phyloP scores from a whole-genome alignment of 108 stramenopile genomes.

The Pseudonitzschia pungens region DNA sequence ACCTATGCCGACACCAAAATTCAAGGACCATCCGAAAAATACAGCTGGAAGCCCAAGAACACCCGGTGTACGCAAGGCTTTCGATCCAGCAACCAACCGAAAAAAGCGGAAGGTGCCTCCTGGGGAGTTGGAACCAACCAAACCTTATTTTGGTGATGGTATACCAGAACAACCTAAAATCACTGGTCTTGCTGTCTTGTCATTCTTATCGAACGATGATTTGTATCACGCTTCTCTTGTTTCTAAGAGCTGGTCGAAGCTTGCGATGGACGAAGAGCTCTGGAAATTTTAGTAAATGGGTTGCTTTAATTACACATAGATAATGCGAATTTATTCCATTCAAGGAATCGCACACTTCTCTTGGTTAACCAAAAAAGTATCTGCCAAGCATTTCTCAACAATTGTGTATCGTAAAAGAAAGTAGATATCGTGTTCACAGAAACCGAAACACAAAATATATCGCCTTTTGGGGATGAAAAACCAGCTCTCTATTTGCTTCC shows the following conservation, averaged over 20 bases:
- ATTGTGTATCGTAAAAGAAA: too few species aligned
- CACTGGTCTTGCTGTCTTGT: slow-evolving; percentile 63
- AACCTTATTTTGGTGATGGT: slow-evolving; percentile 53
- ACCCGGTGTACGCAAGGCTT: slow-evolving; percentile 26
- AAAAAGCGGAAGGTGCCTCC: slow-evolving; percentile 36
- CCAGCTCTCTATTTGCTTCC: too few species aligned
- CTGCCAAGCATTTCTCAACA: too few species aligned
- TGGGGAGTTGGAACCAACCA: slow-evolving; percentile 39
- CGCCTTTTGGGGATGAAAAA: too few species aligned
- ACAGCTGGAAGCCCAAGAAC: slow-evolving; percentile 27
- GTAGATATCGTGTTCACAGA: too few species aligned
- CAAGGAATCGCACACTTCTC: too few species aligned
- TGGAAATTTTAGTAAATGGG: slow-evolving; percentile 38
- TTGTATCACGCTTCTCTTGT: slow-evolving; percentile 87
- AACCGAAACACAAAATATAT: too few species aligned
- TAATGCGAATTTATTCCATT: background rate
- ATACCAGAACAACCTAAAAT: slow-evolving; percentile 55
- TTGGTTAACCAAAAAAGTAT: too few species aligned
- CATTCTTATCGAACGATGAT: slow-evolving; percentile 75
- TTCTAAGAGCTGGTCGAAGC: slow-evolving; percentile 60
- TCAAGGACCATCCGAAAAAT: slow-evolving; percentile 5
- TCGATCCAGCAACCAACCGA: slow-evolving; percentile 37
- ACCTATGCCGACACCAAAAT: background rate
- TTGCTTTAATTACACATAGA: background rate
- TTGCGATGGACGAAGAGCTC: slow-evolving; percentile 52